A percentile compares a stretch with the other conserved stretches of the same genome.
Conservation (phyloP, 345 rosid species). For the Acer negundo region DNA sequence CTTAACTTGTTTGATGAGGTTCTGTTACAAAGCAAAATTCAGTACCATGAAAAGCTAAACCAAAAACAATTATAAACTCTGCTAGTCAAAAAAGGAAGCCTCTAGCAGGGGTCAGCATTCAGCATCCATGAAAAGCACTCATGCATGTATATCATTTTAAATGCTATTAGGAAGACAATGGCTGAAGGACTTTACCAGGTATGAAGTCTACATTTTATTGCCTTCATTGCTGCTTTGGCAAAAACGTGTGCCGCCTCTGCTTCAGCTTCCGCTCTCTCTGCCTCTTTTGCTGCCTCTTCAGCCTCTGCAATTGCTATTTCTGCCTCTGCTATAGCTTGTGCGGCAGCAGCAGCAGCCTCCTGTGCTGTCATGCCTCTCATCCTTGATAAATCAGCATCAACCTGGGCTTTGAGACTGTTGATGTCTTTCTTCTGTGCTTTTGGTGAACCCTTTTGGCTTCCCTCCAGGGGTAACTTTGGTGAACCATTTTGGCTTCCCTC, state of each 20-base stretch:
- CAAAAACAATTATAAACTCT: not conserved
- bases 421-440: constrained; percentile 47
- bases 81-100: not conserved
- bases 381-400: constrained; percentile 56
- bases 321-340: constrained; percentile 93
- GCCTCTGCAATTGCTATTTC: constrained; percentile 94
- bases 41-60: not conserved
- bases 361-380: constrained; percentile 80
- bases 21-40: constrained; percentile 11
- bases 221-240: constrained; percentile 80
- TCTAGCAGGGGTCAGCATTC: constrained; percentile 12
- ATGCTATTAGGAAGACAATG: not conserved
- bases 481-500: constrained; percentile 63
- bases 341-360: constrained; percentile 95
- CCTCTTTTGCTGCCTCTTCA: constrained; percentile 93
- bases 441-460: constrained; percentile 49
- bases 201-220: constrained; percentile 52
- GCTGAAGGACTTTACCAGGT: constrained; percentile 46
- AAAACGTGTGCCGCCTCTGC: constrained; percentile 92
- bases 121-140: constrained; percentile 1
- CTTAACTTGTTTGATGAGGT: constrained; percentile 9
- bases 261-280: constrained; percentile 93
- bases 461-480: constrained; percentile 51
- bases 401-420: constrained; percentile 53
- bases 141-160: not conserved